Base-by-base conservation (phyloP, 1,284 basidiomycete species). In the Cystobasidium slooffiae region DNA sequence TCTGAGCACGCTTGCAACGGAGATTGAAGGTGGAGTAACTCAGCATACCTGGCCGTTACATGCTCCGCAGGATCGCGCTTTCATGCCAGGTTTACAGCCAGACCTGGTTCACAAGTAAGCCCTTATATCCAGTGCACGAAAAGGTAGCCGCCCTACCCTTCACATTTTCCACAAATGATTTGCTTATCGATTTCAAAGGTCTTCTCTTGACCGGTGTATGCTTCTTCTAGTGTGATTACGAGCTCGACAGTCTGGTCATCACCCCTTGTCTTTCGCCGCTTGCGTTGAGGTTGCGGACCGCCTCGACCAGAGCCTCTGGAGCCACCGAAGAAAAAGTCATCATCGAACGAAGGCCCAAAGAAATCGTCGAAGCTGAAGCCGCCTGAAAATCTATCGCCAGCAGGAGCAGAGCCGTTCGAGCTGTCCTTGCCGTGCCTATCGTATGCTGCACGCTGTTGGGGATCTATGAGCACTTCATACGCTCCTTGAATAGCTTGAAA, bases 111-210 rank as follows among this genome's bases (percentile, higher is more conserved):
- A 75, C 52, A 58, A 58, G 10, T 59, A 10, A 39, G 56, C 39
- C 37, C 6, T 10, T 5, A 37, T 2, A 56, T 10, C 6, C 1
- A 4, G 6, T 4, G 12, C 6, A 69, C 78, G 37, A 22, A 20
- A 62, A 3, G 12, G 18, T 37, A 46, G n/a, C 6, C 10, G 31
- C 62, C 82, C 64, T 44, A 91, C 88, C 94, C 95, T 81, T 90
- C 88, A 82, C 96, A 99, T 6, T 84, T 83, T 24, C 85, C 85
- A 82, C 95, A 98, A 6, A 92, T 84, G 14, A 90, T 84, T 81
- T 94, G 89, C 80, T 93, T 90, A 82, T 95, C 92, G 84, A 97
- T 88, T 78, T 90, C 91, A 85, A 98, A 90, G 80, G 90, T 91
- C 61, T 96, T 90, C 16, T 87, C 88, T 82, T 94, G 95, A 44